Evolutionary conservation across 495 filamentous ascomycete genomes (phyloP).

Genomic region (Penicillium paradoxum): DNA sequence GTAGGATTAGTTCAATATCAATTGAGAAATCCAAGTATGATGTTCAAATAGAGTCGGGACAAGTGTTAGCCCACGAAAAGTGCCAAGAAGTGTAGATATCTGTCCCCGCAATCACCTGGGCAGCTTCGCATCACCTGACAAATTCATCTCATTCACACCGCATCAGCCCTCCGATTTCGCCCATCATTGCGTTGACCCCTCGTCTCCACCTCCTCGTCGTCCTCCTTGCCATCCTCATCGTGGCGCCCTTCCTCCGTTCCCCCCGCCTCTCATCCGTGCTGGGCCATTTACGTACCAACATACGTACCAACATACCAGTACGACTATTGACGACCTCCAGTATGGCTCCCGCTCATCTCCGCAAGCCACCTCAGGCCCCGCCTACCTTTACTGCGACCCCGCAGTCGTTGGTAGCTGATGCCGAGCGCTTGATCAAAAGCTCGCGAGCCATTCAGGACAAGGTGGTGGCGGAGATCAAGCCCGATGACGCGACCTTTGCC

Average conservation of each 20-base stretch:
- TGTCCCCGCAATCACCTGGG: conserved; percentile 1
- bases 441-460: conserved; percentile 68
- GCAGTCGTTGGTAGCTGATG: conserved; percentile 67
- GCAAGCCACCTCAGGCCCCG: conserved; percentile 76
- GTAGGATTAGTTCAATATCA: too few relatives aligned
- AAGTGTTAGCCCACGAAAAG: neutral
- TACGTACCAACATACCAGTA: conserved; percentile 37
- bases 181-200: conserved; percentile 25
- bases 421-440: conserved; percentile 64
- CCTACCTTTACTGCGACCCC: conserved; percentile 82
- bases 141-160: conserved; percentile 1
- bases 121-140: conserved; percentile 13
- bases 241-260: conserved; percentile 68
- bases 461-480: conserved; percentile 62
- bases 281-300: conserved; percentile 50
- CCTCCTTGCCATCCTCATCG: conserved; percentile 60
- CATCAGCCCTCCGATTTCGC: neutral
- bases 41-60: neutral
- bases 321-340: conserved; percentile 55
- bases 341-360: conserved; percentile 60
- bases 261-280: conserved; percentile 55
- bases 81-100: conserved; percentile 5
- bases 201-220: conserved; percentile 50
- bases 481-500: conserved; percentile 61
- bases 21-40: neutral